A percentile compares a stretch with the other conserved stretches of the same genome.
Conservation (phyloP, 2,329 filamentous ascomycete genomes). For the Ophiostoma ulmi region DNA sequence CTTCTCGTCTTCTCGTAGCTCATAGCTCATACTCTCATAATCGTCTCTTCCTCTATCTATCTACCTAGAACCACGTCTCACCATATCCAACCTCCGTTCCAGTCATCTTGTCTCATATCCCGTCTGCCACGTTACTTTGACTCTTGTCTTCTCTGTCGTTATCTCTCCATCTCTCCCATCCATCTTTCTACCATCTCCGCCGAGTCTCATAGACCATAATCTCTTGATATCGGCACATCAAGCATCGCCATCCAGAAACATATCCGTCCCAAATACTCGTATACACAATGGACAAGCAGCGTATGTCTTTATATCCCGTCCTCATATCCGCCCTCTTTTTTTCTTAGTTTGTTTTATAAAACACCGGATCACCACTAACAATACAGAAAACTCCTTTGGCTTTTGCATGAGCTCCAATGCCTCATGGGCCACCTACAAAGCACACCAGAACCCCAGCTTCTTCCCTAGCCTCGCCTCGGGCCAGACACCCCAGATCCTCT, state of each 20-base stretch:
- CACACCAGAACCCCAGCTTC: slow-evolving; percentile 62
- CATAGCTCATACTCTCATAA: too few species aligned
- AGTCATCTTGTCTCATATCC: neutral
- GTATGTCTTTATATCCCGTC: neutral
- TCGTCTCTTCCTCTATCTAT: neutral
- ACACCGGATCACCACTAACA: neutral
- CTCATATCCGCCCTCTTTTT: neutral
- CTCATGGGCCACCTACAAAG: slow-evolving; percentile 62
- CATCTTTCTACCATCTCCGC: neutral
- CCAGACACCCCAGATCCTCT: slow-evolving; percentile 64
- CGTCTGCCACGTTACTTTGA: neutral
- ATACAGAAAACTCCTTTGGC: slow-evolving; percentile 52
- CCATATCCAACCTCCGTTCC: neutral
- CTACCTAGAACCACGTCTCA: neutral
- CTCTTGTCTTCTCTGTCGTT: neutral
- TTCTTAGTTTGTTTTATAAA: too few species aligned
- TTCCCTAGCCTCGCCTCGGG: slow-evolving; percentile 63
- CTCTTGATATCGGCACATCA: neutral
- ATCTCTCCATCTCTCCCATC: neutral
- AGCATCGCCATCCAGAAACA: neutral
- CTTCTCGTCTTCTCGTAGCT: neutral
- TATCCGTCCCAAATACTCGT: neutral
- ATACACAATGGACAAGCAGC: slow-evolving; percentile 19
- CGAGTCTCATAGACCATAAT: neutral
- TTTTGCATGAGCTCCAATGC: slow-evolving; percentile 64